phyloP scores from a whole-genome alignment of 495 filamentous ascomycete genomes.

The Penicillium steckii region DNA sequence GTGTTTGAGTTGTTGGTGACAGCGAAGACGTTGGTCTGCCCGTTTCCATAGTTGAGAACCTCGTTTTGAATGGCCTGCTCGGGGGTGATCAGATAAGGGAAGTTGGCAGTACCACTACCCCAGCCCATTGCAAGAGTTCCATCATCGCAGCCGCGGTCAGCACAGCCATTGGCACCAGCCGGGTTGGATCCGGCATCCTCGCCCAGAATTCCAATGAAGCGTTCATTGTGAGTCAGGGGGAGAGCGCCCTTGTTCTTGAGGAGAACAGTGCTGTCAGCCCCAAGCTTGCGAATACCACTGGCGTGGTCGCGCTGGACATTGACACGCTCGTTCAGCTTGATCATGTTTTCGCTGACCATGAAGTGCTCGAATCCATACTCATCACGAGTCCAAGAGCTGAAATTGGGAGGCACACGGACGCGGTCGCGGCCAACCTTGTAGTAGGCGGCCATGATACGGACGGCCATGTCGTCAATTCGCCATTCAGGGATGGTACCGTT shows the following conservation, averaged over 20 bases:
- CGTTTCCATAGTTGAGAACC: conserved; percentile 50
- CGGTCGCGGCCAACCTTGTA: conserved; percentile 81
- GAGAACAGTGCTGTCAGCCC: conserved; percentile 75
- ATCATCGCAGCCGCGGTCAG: conserved; percentile 77
- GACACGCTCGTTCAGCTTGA: conserved; percentile 78
- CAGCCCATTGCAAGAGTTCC: conserved; percentile 93
- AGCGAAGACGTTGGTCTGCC: conserved; percentile 57
- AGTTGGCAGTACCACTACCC: conserved; percentile 88
- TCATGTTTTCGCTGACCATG: conserved; percentile 56
- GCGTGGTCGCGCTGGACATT: conserved; percentile 79
- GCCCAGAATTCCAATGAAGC: conserved; percentile 77
- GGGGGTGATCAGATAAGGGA: conserved; percentile 88
- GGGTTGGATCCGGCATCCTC: conserved; percentile 79
- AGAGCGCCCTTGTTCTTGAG: conserved; percentile 82
- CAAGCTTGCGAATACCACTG: conserved; percentile 68
- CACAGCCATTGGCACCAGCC: conserved; percentile 81
- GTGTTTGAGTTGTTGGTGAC: conserved; percentile 74
- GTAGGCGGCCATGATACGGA: conserved; percentile 89
- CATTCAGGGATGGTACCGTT: conserved; percentile 91
- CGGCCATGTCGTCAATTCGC: conserved; percentile 90
- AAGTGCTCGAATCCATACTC: conserved; percentile 70
- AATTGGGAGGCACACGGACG: conserved; percentile 68
- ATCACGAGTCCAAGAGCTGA: conserved; percentile 80
- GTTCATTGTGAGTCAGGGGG: conserved; percentile 72
- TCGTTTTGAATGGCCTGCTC: conserved; percentile 80